Base-by-base conservation (phyloP, 495 filamentous ascomycete genomes). In the Aspergillus sparsus region DNA sequence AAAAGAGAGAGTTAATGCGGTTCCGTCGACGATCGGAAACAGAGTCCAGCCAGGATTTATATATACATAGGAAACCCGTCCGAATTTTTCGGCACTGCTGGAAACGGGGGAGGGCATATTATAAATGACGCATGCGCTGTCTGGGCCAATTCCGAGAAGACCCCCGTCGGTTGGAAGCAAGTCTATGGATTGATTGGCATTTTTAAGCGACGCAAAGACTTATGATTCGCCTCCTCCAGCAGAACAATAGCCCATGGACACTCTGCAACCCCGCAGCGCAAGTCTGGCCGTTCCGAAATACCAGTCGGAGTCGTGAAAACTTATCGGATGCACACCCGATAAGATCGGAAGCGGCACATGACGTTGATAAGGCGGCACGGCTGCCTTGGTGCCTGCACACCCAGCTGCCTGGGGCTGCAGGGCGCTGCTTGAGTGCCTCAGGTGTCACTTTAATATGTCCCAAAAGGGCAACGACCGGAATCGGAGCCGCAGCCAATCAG, bases 401-500 rank as follows among this genome's bases (percentile, higher is more conserved):
- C 49, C 34, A 7, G 16, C 13, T 49, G 45, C 45, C 45, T 49
- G 37, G 21, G 21, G 21, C 21, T 49, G 45, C 18, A 10, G 1
- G n/a, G 15, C 7, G 3, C 1, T 53, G 50, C 50, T 27, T 53
- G 12, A 5, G 2, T 53, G 50, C 50, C 44, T 42, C 39, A 42
- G 12, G 16, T 47, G n/a, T 21, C 7, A 27, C 44, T 56, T 27
- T 21, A 7, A 18, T 5, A 27, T 0, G 13, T 18, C 18, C 8
- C 47, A 50, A 31, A 45, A 16, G 2, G 27, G 27, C 13, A 60
- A 27, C 50, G 42, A 52, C 53, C 53, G 59, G n/a, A 15, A 62
- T 62, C 66, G 58, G 45, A 55, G 21, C 13, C 0, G 32, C 18
- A 15, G 49, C 66, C 66, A 68, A 68, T 68, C 62, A 65, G 49